Evolutionary conservation across 2,329 filamentous ascomycete species (phyloP), one percentile per base, ranked within the genome.

Genomic region (Pseudogymnoascus sp.): DNA sequence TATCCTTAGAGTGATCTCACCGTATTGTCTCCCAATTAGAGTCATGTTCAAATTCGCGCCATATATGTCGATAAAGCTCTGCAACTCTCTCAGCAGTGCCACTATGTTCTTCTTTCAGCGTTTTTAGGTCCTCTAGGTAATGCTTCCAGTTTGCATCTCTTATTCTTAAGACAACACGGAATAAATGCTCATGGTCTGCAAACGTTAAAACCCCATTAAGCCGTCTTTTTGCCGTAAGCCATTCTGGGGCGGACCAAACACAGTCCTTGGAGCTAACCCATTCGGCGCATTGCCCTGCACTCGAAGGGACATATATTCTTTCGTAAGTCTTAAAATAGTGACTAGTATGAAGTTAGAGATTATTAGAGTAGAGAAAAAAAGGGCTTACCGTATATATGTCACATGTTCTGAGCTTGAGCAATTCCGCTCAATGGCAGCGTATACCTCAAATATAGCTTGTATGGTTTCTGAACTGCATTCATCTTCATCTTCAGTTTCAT

Each of bases 81-180:
- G 22, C 39, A 47, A 47, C 39, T 47, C 12, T 20, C 22, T 47
- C 39, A 47, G 39, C 12, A 47, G 18, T 47, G 9, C 16, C 39
- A 38, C 35, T n/a, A 30, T n/a, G 14, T 18, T 59, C 14, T 38
- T n/a, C 57, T 59, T 37, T 59, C 12, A 59, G 59, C 20, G 20
- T 20, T 30, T 35, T n/a, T 20, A 61, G 20, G 22, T 37, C 47
- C 22, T 39, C 30, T 37, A 25, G 57, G 12, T 28, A 62, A 60
- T 25, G 37, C n/a, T 54, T 54, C 58, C 22, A 50, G 12, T 38
- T 62, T 38, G 35, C 30, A 59, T 59, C 33, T 16, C 25, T 12
- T n/a, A 59, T 59, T 38, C 22, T 37, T 18, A 59, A 36, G 20
- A 59, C 20, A 14, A 36, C 18, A 39, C 25, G 57, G 25, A 37